Percentiles rank a stretch among this genome's conserved stretches.
Evolutionary conservation across 305 asterid species (phyloP).

Genomic region (Ilex paraguariensis): DNA sequence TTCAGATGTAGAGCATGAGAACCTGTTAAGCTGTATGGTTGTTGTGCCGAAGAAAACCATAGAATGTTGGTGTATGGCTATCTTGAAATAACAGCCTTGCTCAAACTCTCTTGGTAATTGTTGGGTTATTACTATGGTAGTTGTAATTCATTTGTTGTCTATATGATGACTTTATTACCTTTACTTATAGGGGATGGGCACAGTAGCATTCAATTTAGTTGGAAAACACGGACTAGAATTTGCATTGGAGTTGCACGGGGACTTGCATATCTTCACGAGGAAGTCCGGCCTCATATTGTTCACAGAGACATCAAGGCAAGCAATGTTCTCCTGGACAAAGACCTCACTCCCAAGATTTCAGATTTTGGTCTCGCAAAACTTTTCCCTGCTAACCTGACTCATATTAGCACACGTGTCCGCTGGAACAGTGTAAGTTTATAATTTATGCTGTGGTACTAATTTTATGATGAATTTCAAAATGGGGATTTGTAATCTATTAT

Average conservation of each 20-base stretch:
- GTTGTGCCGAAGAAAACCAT: slow-evolving; percentile 66
- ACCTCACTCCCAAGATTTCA: slow-evolving; percentile 73
- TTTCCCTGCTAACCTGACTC: slow-evolving; percentile 60
- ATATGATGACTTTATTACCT: slow-evolving; percentile 9
- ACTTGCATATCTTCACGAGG: slow-evolving; percentile 80
- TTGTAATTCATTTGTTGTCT: not conserved
- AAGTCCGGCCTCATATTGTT: slow-evolving; percentile 61
- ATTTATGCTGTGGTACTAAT: slow-evolving; percentile 1
- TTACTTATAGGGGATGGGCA: slow-evolving; percentile 36
- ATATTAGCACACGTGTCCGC: slow-evolving; percentile 89
- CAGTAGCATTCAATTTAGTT: slow-evolving; percentile 37
- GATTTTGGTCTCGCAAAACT: slow-evolving; percentile 93
- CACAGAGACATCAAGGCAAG: slow-evolving; percentile 90
- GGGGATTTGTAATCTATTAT: not conserved
- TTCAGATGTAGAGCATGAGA: slow-evolving; percentile 79
- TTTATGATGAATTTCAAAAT: not conserved
- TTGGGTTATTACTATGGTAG: not conserved
- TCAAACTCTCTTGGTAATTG: slow-evolving; percentile 77
- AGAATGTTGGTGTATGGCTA: slow-evolving; percentile 85
- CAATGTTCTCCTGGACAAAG: slow-evolving; percentile 80
- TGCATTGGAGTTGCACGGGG: slow-evolving; percentile 84
- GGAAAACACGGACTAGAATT: slow-evolving; percentile 57
- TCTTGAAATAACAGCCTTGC: slow-evolving; percentile 86
- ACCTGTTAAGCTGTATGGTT: slow-evolving; percentile 71
- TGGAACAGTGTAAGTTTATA: slow-evolving; percentile 68